Percentiles rank a stretch among this genome's conserved stretches.
Evolutionary conservation across 768 basidiomycete species (phyloP).

Genomic region (Dentipellis sp.): DNA sequence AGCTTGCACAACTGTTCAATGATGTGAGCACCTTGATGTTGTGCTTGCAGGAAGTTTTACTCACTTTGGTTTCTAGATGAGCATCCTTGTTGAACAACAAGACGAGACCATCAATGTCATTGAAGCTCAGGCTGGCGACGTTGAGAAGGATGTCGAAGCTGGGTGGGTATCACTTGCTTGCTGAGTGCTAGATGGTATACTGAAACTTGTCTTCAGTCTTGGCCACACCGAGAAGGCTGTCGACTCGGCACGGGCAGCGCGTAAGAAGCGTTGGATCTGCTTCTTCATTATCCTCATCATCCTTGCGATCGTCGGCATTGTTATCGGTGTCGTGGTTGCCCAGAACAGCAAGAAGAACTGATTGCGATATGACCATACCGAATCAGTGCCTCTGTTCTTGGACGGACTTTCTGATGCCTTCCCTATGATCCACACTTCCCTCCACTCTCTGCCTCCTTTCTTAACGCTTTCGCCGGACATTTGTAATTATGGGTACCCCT

Average conservation of each 20-base stretch:
- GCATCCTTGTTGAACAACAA: constrained; percentile 89
- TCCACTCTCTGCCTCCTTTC: not conserved
- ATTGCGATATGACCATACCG: no score
- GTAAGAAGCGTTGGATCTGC: constrained; percentile 97
- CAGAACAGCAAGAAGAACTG: constrained; percentile 29
- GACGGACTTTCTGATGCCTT: not conserved
- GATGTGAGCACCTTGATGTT: constrained; percentile 48
- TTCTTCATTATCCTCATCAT: constrained; percentile 63
- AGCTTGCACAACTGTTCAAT: constrained; percentile 93
- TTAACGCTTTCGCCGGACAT: not conserved
- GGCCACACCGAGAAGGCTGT: constrained; percentile 84
- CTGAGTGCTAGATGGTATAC: not conserved
- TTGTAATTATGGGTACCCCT: not conserved
- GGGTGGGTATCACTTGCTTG: constrained; percentile 43
- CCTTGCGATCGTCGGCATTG: constrained; percentile 55
- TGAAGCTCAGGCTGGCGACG: constrained; percentile 63
- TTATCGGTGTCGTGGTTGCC: constrained; percentile 50
- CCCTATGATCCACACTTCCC: no score
- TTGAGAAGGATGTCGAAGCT: constrained; percentile 77
- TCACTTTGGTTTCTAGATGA: constrained; percentile 52
- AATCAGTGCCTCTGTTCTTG: not conserved
- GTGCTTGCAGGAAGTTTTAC: not conserved
- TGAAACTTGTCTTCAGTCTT: constrained; percentile 36
- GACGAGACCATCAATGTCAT: constrained; percentile 81
- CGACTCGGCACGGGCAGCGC: constrained; percentile 74